Conservation (phyloP, 1,284 basidiomycete genomes). For the Trichosporon coremiiforme region DNA sequence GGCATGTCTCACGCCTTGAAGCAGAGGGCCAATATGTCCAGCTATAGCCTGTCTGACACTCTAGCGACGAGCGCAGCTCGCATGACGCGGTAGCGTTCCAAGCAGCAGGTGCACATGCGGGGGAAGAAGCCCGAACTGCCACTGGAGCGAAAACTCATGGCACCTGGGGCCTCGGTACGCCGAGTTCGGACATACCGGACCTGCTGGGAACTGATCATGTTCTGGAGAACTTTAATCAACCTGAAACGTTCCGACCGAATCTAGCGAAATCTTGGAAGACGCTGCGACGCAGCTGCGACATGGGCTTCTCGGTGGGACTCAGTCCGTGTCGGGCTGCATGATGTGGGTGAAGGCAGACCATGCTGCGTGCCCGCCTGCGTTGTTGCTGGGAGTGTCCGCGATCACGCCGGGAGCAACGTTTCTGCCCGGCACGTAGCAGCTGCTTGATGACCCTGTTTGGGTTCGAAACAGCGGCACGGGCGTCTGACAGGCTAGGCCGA, state of each 20-base stretch:
- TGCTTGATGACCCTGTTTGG: not conserved
- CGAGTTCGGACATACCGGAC: not conserved
- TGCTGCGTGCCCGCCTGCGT: not conserved
- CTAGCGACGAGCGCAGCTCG: not conserved
- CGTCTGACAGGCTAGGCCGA: not conserved
- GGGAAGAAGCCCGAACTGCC: not conserved
- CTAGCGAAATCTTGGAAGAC: not conserved
- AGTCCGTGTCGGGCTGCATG: not conserved
- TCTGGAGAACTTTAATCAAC: not conserved
- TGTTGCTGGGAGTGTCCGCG: not conserved
- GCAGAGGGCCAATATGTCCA: no score
- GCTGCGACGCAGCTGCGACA: not conserved
- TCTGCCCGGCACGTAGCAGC: not conserved
- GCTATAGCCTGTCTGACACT: no score
- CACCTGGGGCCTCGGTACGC: no score
- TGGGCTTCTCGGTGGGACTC: not conserved
- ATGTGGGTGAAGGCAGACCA: not conserved
- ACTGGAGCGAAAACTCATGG: not conserved
- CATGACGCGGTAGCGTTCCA: no score
- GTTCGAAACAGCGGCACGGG: conserved; percentile 6
- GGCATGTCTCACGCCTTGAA: not conserved
- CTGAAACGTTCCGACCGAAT: not conserved
- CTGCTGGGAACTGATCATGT: not conserved
- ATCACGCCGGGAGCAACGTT: conserved; percentile 4
- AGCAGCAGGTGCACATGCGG: not conserved